These are phyloP conservation scores for Quercus variabilis DNA, from an alignment of 306 rosid species.

Conservation along the genomic window DNA sequence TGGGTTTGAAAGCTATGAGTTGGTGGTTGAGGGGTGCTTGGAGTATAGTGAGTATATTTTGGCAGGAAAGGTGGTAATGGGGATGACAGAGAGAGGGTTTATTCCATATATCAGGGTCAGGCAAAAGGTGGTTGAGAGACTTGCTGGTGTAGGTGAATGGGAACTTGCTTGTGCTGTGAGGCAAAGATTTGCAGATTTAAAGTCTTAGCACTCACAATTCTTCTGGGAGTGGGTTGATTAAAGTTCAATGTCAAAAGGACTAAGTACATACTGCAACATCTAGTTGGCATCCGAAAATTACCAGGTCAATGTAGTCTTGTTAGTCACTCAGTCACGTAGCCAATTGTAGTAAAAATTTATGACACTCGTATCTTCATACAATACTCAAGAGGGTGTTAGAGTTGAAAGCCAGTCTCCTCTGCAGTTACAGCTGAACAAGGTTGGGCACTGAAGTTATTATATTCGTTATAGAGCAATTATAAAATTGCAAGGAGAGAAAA, in stretches of 20 bases:
- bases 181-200: constrained; percentile 55
- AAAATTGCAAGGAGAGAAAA: constrained; percentile 2
- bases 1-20: constrained; percentile 79
- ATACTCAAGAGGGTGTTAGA: neutral
- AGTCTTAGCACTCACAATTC: constrained; percentile 32
- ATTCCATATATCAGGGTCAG: constrained; percentile 65
- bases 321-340: neutral
- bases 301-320: constrained; percentile 6
- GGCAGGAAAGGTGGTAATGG: constrained; percentile 67
- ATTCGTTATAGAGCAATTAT: neutral
- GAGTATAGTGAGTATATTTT: constrained; percentile 66
- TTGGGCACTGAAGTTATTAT: neutral
- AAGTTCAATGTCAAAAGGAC: constrained; percentile 1
- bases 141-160: constrained; percentile 63
- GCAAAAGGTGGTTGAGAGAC: constrained; percentile 74
- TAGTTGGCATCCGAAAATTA: neutral
- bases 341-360: neutral
- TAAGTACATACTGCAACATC: constrained; percentile 10
- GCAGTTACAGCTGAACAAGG: neutral
- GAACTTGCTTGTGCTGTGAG: constrained; percentile 74
- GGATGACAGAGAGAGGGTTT: constrained; percentile 54
- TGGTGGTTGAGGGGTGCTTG: constrained; percentile 65
- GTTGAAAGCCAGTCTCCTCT: neutral
- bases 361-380: constrained; percentile 1
- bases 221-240: neutral